Conservation (phyloP, 2,329 filamentous ascomycete genomes). For the Alternaria sp. region DNA sequence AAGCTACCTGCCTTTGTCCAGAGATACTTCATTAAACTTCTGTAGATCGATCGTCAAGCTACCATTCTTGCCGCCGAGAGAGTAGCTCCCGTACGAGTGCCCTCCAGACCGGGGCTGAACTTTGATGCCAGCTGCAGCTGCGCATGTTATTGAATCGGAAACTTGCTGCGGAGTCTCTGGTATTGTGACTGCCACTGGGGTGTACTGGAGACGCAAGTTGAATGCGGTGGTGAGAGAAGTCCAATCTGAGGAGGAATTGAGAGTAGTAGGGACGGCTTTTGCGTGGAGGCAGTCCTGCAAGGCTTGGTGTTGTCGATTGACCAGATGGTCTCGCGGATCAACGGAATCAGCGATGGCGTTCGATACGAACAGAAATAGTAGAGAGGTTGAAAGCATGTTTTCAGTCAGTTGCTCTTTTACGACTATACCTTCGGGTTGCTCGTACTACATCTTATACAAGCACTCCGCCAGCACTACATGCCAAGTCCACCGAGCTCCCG, state of each 20-base stretch:
- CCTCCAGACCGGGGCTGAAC: conserved; percentile 67
- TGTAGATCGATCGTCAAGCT: conserved; percentile 40
- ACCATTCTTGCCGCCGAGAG: conserved; percentile 53
- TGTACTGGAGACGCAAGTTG: conserved; percentile 33
- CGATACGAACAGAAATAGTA: background rate
- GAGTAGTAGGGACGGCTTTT: background rate
- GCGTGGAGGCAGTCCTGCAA: background rate
- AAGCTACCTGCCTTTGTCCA: conserved; percentile 45
- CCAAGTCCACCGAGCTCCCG: background rate
- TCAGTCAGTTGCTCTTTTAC: background rate
- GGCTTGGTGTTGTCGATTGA: background rate
- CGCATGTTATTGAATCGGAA: conserved; percentile 61
- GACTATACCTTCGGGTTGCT: background rate
- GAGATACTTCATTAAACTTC: conserved; percentile 39
- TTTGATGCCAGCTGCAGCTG: conserved; percentile 53
- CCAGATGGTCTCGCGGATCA: background rate
- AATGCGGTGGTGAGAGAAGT: background rate
- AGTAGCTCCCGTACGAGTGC: conserved; percentile 62
- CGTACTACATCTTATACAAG: background rate
- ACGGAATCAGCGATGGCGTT: background rate
- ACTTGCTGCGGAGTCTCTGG: conserved; percentile 59
- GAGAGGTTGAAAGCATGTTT: background rate
- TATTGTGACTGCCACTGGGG: conserved; percentile 60
- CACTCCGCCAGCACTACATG: background rate
- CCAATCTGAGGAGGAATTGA: conserved; percentile 6